Conservation (phyloP, 2,329 filamentous ascomycete species). For the Grosmannia huntii region DNA sequence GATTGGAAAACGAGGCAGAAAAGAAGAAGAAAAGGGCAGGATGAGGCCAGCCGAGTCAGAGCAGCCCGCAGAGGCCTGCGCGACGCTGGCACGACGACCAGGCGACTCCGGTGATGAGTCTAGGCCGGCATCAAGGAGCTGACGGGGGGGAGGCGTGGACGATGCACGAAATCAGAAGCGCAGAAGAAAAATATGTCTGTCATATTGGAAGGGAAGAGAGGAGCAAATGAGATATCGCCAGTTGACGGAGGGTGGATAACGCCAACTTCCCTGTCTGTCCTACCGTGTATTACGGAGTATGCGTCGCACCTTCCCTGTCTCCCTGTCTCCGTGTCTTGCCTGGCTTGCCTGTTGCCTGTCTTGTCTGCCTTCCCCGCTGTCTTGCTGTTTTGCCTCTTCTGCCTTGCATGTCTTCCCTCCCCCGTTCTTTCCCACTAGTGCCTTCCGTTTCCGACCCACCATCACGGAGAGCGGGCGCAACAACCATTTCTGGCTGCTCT, state of each 20-base stretch:
- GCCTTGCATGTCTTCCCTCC: not conserved
- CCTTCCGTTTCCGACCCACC: constrained; percentile 6
- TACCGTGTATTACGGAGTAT: no score
- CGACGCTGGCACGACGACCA: no score
- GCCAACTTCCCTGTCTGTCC: no score
- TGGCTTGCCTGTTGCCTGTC: no score
- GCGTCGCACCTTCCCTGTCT: no score
- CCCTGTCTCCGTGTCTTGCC: not conserved
- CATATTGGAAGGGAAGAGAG: not conserved
- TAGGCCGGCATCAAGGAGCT: no score
- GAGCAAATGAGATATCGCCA: not conserved
- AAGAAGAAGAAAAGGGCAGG: no score
- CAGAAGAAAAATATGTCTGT: not conserved
- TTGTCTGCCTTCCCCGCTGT: not conserved
- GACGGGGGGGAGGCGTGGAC: not conserved
- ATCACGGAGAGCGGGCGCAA: not conserved
- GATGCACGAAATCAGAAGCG: not conserved
- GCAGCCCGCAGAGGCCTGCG: no score
- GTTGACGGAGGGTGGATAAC: not conserved
- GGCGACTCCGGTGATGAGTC: no score
- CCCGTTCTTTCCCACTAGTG: not conserved
- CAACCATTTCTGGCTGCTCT: not conserved
- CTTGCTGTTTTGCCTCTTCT: not conserved
- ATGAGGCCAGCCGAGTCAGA: no score
- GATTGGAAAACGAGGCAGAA: no score